Conservation (phyloP, 2,329 filamentous ascomycete genomes). For the Colletotrichum orchidophilum region DNA sequence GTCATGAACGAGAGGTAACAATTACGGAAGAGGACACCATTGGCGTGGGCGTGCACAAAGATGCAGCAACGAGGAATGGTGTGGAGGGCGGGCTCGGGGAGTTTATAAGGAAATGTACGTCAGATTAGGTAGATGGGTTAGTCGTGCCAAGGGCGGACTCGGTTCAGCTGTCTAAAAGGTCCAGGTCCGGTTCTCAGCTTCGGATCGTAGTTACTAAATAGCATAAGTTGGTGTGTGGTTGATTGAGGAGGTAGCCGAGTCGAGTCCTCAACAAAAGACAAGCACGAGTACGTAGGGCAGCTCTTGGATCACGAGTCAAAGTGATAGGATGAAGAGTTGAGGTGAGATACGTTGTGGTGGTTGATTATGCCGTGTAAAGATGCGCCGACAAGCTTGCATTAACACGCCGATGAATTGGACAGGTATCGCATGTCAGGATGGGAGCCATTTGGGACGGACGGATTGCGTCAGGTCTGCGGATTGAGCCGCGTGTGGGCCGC, state of each 20-base stretch:
- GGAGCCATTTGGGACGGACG: neutral
- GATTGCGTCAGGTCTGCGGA: slow-evolving; percentile 21
- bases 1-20: slow-evolving; percentile 28
- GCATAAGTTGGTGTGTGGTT: neutral
- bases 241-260: slow-evolving; percentile 2
- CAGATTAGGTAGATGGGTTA: neutral
- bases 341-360: neutral
- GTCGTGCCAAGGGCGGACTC: slow-evolving; percentile 17
- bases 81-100: neutral
- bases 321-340: neutral
- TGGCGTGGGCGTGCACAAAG: slow-evolving; percentile 1
- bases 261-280: neutral
- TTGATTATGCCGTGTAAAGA: neutral
- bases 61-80: slow-evolving; percentile 2
- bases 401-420: slow-evolving; percentile 19
- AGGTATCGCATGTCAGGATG: slow-evolving; percentile 7
- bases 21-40: slow-evolving; percentile 14
- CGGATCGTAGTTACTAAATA: neutral
- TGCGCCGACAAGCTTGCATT: slow-evolving; percentile 7
- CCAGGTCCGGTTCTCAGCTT: slow-evolving; percentile 1
- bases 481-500: slow-evolving; percentile 20
- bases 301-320: neutral
- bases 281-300: neutral
- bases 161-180: slow-evolving; percentile 6
- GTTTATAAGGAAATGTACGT: neutral